Evolutionary conservation across 192 early-diverging fungal species (phyloP), one percentile per base, ranked within the genome.

Genomic region (Backusella mclennaniae): DNA sequence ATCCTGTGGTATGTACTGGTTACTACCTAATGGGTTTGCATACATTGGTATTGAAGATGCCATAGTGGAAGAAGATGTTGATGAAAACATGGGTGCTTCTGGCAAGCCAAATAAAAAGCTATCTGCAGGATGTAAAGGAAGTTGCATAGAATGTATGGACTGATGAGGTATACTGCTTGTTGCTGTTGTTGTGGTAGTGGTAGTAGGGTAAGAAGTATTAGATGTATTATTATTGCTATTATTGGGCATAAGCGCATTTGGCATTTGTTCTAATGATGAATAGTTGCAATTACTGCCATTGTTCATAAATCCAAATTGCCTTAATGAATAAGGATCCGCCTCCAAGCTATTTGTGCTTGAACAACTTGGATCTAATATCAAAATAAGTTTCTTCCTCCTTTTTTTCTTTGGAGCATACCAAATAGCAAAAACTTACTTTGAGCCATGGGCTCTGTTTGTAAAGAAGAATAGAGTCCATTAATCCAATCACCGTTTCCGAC

Each of bases 401-500:
- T 6, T 56, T 9, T 7, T 56, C 2, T 56, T 52, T n/a, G 3
- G 19, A 23, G 7, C 21, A 36, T 75, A 6, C 14, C 31, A 9
- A 12, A 26, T 67, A 36, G 19, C 3, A 63, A 29, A 59, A 36
- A 73, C 49, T 63, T 74, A 74, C 73, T 39, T 74, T 74, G 75
- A 39, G 23, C 7, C 44, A 23, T 52, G 12, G 56, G 56, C 12
- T 59, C 44, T 4, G 41, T 21, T 63, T 79, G 78, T 31, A 79
- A 12, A 26, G 39, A 69, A 44, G 78, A 69, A 35, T 79, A 79
- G 15, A 79, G 53, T 11, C 78, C 78, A 70, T 79, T 79, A 44
- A 79, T 79, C 78, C 78, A 79, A 8, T 79, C 78, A 41, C 78
- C 73, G 39, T 79, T 63, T 63, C 56, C 68, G 17, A 73, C 21